Percentiles rank a stretch among this genome's conserved stretches.
These are phyloP conservation scores for Citrus cavaleriei DNA, from an alignment of 345 rosid genomes.

Conservation along the genomic window DNA sequence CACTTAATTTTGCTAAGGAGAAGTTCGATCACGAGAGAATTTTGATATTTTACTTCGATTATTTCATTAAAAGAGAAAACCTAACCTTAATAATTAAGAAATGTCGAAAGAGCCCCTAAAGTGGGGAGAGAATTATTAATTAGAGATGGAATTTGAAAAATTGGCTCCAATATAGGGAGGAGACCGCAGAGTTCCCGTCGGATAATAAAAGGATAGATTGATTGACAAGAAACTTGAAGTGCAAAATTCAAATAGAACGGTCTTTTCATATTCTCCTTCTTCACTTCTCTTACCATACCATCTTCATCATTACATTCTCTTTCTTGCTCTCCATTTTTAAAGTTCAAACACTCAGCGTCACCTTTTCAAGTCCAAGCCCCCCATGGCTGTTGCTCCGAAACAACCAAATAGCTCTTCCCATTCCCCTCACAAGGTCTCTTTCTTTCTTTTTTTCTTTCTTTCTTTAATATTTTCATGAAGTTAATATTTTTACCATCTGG, in stretches of 20 bases:
- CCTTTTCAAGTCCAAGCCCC: no score
- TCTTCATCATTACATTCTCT: neutral
- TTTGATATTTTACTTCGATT: no score
- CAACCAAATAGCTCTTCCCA: neutral
- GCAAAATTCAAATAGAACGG: neutral
- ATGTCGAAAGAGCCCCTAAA: neutral
- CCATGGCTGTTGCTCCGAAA: neutral
- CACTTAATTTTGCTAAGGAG: no score
- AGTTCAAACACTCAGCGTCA: no score
- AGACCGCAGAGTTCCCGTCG: neutral
- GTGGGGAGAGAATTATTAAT: no score
- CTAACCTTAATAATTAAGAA: neutral
- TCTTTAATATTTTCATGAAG: neutral
- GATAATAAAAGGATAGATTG: neutral
- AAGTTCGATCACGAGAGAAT: no score
- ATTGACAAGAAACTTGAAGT: neutral
- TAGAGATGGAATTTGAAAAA: neutral
- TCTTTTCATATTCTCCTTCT: neutral
- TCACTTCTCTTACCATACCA: no score
- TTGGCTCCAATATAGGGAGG: neutral
- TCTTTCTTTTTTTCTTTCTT: neutral
- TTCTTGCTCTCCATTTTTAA: neutral
- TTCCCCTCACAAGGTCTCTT: neutral
- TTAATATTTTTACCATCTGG: neutral
- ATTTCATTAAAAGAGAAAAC: no score